phyloP scores from a whole-genome alignment of 2,329 filamentous ascomycete species.

The Arthrobotrys musiformis region DNA sequence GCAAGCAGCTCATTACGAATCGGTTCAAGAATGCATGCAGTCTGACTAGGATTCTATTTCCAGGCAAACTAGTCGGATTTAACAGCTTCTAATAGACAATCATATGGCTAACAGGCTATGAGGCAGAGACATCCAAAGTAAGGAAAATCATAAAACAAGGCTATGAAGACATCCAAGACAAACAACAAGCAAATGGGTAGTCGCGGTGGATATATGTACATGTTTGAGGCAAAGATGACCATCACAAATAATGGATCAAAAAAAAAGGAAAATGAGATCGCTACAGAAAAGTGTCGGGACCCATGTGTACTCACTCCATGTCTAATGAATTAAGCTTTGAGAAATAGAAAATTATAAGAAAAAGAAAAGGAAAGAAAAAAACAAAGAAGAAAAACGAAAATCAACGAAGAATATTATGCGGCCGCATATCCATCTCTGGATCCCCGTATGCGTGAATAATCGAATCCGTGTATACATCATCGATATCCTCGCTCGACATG shows the following conservation, averaged over 20 bases:
- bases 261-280: neutral
- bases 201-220: slow-evolving; percentile 9
- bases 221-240: neutral
- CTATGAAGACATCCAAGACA: neutral
- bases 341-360: neutral
- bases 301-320: neutral
- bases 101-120: neutral
- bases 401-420: slow-evolving; percentile 25
- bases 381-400: neutral
- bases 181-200: slow-evolving; percentile 8
- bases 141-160: slow-evolving; percentile 1
- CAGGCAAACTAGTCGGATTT: neutral
- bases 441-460: slow-evolving; percentile 45
- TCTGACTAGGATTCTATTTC: neutral
- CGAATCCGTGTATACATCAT: slow-evolving; percentile 41
- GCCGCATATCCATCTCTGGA: slow-evolving; percentile 17
- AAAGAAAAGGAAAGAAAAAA: neutral
- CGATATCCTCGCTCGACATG: slow-evolving; percentile 38
- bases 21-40: neutral
- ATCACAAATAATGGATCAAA: neutral
- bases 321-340: neutral
- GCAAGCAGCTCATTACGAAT: neutral
- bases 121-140: neutral
- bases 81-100: neutral
- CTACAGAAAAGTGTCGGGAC: neutral